A percentile compares a stretch with the other conserved stretches of the same genome.
These are phyloP conservation scores for Ustilago xerochloae DNA, from an alignment of 1,284 basidiomycete species.

Conservation along the genomic window DNA sequence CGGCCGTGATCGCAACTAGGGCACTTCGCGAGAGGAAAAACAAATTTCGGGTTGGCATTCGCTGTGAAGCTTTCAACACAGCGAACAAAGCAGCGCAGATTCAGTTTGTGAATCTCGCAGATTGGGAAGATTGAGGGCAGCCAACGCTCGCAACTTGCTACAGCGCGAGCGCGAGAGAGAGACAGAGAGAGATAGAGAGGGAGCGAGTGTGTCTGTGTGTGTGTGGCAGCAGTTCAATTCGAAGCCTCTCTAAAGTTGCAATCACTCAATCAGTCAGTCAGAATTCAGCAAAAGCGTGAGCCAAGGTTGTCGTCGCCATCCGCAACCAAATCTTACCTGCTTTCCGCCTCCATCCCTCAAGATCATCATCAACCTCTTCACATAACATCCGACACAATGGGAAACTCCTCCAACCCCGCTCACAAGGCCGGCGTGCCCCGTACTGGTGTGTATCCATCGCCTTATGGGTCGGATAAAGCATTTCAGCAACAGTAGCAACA, in stretches of 20 bases:
- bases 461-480: background rate
- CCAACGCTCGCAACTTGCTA: too few species aligned
- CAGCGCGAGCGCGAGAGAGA: too few species aligned
- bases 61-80: too few species aligned
- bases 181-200: too few species aligned
- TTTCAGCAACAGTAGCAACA: conserved; percentile 4
- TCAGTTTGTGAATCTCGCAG: too few species aligned
- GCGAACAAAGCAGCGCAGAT: too few species aligned
- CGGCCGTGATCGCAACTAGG: background rate
- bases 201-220: background rate
- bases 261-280: background rate
- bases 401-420: conserved; percentile 66
- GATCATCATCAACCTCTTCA: conserved; percentile 44
- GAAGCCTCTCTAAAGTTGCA: too few species aligned
- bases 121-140: too few species aligned
- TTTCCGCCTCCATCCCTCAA: conserved; percentile 48
- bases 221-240: background rate
- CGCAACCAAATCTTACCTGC: conserved; percentile 3
- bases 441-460: conserved; percentile 54
- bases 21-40: background rate
- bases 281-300: too few species aligned
- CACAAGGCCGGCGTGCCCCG: conserved; percentile 66
- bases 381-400: conserved; percentile 58
- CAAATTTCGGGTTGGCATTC: too few species aligned
- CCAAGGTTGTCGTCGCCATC: conserved; percentile 37